These are phyloP conservation scores for Ammopiptanthus mongolicus DNA, from an alignment of 306 rosid species.

Conservation along the genomic window DNA sequence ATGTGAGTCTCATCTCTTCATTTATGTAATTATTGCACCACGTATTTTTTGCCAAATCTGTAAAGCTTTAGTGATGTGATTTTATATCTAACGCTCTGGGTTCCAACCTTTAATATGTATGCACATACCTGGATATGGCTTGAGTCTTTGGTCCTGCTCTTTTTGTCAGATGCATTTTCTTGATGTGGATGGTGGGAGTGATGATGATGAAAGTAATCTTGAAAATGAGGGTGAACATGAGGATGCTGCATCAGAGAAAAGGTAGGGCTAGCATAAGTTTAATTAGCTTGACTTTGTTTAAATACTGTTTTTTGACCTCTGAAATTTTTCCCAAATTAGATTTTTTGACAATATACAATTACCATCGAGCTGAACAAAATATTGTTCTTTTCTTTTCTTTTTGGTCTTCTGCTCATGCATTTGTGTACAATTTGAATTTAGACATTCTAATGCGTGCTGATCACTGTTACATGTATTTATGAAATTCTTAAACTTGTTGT, in stretches of 20 bases:
- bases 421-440: neutral
- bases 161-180: slow-evolving; percentile 67
- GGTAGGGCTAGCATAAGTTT: slow-evolving; percentile 33
- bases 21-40: neutral
- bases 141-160: neutral
- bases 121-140: neutral
- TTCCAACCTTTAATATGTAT: neutral
- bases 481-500: neutral
- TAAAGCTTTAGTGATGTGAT: neutral
- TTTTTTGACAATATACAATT: neutral
- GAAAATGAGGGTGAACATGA: slow-evolving; percentile 46
- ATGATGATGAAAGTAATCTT: slow-evolving; percentile 46
- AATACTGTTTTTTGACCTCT: neutral
- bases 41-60: neutral
- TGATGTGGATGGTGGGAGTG: slow-evolving; percentile 69
- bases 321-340: neutral
- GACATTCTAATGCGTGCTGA: neutral
- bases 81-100: neutral
- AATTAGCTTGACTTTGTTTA: neutral
- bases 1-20: slow-evolving; percentile 45
- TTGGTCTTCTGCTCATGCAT: neutral
- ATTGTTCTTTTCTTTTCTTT: neutral
- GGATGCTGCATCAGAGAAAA: slow-evolving; percentile 46
- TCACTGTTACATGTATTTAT: neutral
- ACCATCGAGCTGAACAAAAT: neutral